phyloP scores from a whole-genome alignment of 2,329 filamentous ascomycete genomes.

The Pyricularia grisea region DNA sequence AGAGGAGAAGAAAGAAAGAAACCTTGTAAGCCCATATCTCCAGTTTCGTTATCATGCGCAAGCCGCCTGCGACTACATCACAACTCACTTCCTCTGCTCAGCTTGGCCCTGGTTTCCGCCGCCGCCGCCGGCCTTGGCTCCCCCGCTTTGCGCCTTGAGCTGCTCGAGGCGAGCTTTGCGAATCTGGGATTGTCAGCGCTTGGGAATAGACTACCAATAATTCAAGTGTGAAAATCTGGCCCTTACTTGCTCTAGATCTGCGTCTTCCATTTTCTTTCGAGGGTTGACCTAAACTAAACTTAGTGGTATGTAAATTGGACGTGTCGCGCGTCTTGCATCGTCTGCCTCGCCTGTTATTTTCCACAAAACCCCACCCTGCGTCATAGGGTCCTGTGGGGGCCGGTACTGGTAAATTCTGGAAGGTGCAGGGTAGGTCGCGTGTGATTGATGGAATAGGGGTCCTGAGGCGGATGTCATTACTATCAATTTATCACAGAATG shows the following conservation, averaged over 20 bases:
- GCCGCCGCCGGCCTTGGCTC: slow-evolving; percentile 34
- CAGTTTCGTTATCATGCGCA: background rate
- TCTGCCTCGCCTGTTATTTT: background rate
- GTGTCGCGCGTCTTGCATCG: background rate
- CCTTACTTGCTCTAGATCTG: slow-evolving; percentile 26
- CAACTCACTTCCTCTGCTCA: slow-evolving; percentile 54
- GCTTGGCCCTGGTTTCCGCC: slow-evolving; percentile 39
- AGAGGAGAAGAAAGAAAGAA: background rate
- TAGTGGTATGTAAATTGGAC: background rate
- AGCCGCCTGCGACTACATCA: background rate
- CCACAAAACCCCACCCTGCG: background rate
- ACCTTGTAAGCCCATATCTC: background rate
- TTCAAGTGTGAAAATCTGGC: background rate
- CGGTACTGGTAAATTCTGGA: background rate
- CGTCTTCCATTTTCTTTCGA: slow-evolving; percentile 24
- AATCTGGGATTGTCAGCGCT: slow-evolving; percentile 46
- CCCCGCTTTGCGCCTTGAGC: slow-evolving; percentile 63
- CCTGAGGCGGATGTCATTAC: too few relatives aligned
- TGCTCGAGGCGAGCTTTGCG: slow-evolving; percentile 87
- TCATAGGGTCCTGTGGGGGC: background rate
- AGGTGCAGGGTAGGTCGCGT: background rate
- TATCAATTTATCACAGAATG: background rate
- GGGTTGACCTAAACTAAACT: background rate
- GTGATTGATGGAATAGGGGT: background rate
- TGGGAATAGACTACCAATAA: background rate